phyloP scores from a whole-genome alignment of 2,329 filamentous ascomycete species.

The Aspergillus tanneri region DNA sequence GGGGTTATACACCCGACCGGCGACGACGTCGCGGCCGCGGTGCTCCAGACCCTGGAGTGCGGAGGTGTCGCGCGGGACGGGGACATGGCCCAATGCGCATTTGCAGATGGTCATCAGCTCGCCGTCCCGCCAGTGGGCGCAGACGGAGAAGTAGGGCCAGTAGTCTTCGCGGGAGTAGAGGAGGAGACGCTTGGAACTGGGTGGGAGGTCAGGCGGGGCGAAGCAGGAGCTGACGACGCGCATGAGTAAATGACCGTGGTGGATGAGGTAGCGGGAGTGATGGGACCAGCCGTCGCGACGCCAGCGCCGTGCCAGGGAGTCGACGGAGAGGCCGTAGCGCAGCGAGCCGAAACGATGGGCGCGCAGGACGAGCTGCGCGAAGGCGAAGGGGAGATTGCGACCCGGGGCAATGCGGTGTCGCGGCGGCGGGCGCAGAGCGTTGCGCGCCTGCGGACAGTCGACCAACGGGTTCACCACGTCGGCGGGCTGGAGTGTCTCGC shows the following conservation, averaged over 20 bases:
- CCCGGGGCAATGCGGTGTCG: slow-evolving; percentile 55
- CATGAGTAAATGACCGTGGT: slow-evolving; percentile 56
- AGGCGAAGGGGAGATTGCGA: slow-evolving; percentile 57
- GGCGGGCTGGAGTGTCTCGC: slow-evolving; percentile 55
- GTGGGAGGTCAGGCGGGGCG: slow-evolving; percentile 52
- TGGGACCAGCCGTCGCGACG: slow-evolving; percentile 57
- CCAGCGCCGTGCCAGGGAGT: slow-evolving; percentile 55
- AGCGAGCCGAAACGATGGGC: slow-evolving; percentile 49
- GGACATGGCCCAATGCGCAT: slow-evolving; percentile 60
- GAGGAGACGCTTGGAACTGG: slow-evolving; percentile 54
- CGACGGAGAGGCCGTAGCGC: slow-evolving; percentile 49
- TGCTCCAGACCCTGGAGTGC: slow-evolving; percentile 45
- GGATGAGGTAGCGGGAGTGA: slow-evolving; percentile 54
- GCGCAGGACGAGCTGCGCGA: slow-evolving; percentile 58
- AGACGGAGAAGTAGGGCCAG: slow-evolving; percentile 62
- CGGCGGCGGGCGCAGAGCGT: slow-evolving; percentile 49
- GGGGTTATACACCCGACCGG: slow-evolving; percentile 28
- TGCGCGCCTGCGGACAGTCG: slow-evolving; percentile 54
- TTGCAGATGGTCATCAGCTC: slow-evolving; percentile 61
- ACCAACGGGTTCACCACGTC: slow-evolving; percentile 58
- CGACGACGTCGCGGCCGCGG: slow-evolving; percentile 37
- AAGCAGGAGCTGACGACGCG: slow-evolving; percentile 57
- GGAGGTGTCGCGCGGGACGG: slow-evolving; percentile 42
- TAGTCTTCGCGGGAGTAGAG: slow-evolving; percentile 62
- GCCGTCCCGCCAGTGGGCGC: slow-evolving; percentile 62